These are phyloP conservation scores for Agrocybe pediades DNA, from an alignment of 768 basidiomycete genomes.

Conservation along the genomic window DNA sequence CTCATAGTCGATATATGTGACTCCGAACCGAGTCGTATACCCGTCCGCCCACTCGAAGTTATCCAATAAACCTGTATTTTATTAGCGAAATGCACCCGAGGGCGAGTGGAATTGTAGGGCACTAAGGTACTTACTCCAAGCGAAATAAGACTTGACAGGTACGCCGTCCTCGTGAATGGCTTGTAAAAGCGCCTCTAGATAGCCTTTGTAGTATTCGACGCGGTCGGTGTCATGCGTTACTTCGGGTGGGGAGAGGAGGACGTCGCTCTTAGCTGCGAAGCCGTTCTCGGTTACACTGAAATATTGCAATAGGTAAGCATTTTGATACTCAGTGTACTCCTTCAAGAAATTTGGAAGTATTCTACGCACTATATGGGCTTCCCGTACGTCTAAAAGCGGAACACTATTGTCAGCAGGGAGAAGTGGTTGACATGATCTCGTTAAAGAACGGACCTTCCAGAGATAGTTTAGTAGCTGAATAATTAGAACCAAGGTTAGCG, in stretches of 20 bases:
- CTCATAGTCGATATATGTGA: conserved; percentile 68
- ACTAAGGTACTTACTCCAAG: conserved; percentile 53
- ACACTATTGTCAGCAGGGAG: not conserved
- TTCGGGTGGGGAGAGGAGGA: conserved; percentile 39
- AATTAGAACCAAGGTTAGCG: conserved; percentile 2
- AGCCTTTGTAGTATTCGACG: conserved; percentile 62
- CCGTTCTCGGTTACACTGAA: conserved; percentile 70
- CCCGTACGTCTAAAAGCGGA: conserved; percentile 29
- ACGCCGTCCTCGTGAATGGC: conserved; percentile 61
- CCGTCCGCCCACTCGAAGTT: conserved; percentile 79
- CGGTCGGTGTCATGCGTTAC: conserved; percentile 61
- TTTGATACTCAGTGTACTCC: not conserved
- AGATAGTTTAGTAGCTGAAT: conserved; percentile 62
- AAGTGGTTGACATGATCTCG: not conserved
- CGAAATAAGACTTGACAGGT: conserved; percentile 60
- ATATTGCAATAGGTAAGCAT: not conserved
- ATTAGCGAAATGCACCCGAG: not conserved
- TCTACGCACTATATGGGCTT: conserved; percentile 55
- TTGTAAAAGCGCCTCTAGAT: conserved; percentile 50
- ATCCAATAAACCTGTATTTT: conserved; percentile 54
- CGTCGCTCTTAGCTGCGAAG: conserved; percentile 64
- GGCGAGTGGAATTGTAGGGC: not conserved
- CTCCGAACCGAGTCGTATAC: conserved; percentile 65
- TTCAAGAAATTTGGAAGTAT: not conserved
- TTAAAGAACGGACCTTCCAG: conserved; percentile 48